Base-by-base conservation (phyloP, 768 basidiomycete species). In the Paxillus ammoniavirescens region DNA sequence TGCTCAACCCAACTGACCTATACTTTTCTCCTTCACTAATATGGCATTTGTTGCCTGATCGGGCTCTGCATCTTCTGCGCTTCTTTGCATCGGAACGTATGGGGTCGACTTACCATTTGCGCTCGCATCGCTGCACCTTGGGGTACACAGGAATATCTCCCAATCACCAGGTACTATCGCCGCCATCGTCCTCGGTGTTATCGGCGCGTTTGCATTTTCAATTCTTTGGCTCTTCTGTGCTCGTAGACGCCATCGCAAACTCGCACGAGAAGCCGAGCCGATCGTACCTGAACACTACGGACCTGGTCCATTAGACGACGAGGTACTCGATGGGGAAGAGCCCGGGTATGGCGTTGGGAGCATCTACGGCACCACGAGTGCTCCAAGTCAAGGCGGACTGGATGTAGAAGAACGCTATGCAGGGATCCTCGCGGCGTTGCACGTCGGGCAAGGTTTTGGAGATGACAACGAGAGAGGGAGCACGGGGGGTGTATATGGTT, bases 161-260 rank as follows among this genome's bases (percentile, higher is more conserved):
- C 53, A 54, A 31, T 67, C 65, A 10, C 62, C 69, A 2, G 64
- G 67, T 26, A 45, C 62, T 14, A 55, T 71, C 4, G 55, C 51
- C 7, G 69, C 47, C 6, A 52, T 69, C 12, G 57, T 61, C 2
- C 54, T 69, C 13, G 69, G 69, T 18, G 49, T 67, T 14, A 44
- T 60, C 5, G 68, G 67, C 26, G 56, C 62, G 3, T 15, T 67
- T 46, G 63, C 64, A 13, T 69, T 70, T 40, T 55, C 62, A 3
- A 50, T 41, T 36, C 56, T 69, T 4, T 71, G 67, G 69, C 59
- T 71, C 15, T 65, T 67, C 37, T 69, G 68, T n/a, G 67, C 69
- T 40, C 63, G 65, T 26, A 61, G 64, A 48, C 67, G 69, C 26
- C 65, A 62, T 53, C 70, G 62, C 28, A 47, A 52, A 28, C 53